Conservation (phyloP, 176 grass and related monocot genomes). For the Tillandsia leiboldiana region DNA sequence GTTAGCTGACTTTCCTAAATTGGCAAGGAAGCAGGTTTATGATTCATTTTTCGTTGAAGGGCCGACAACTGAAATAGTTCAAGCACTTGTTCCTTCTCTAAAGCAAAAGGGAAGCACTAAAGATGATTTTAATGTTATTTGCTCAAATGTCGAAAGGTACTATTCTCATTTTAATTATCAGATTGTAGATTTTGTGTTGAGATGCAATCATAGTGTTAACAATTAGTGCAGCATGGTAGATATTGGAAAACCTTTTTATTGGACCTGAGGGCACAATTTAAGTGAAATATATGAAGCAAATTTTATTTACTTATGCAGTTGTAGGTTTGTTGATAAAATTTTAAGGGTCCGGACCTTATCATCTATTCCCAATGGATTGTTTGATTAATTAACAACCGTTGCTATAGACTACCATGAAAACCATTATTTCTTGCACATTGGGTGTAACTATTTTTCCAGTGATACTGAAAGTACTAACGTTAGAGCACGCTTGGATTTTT, state of each 20-base stretch:
- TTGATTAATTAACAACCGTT: no score
- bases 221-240: no score
- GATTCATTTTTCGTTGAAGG: slow-evolving; percentile 83
- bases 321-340: not conserved
- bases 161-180: slow-evolving; percentile 8
- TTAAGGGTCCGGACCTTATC: not conserved
- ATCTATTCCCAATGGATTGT: not conserved
- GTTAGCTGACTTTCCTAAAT: slow-evolving; percentile 37
- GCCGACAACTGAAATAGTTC: slow-evolving; percentile 73
- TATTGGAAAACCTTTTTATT: no score
- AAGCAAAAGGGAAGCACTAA: slow-evolving; percentile 47
- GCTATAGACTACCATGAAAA: no score
- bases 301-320: not conserved
- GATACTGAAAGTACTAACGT: no score
- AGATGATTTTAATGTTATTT: slow-evolving; percentile 47
- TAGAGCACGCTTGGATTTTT: no score
- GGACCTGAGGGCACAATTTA: no score
- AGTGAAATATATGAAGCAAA: no score
- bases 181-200: no score
- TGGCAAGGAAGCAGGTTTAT: slow-evolving; percentile 66
- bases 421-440: no score
- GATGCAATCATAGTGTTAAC: no score
- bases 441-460: no score
- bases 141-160: slow-evolving; percentile 73
- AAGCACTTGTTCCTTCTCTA: slow-evolving; percentile 61